phyloP scores from a whole-genome alignment of 2,329 filamentous ascomycete species.

The Mycosphaerella arachidis region DNA sequence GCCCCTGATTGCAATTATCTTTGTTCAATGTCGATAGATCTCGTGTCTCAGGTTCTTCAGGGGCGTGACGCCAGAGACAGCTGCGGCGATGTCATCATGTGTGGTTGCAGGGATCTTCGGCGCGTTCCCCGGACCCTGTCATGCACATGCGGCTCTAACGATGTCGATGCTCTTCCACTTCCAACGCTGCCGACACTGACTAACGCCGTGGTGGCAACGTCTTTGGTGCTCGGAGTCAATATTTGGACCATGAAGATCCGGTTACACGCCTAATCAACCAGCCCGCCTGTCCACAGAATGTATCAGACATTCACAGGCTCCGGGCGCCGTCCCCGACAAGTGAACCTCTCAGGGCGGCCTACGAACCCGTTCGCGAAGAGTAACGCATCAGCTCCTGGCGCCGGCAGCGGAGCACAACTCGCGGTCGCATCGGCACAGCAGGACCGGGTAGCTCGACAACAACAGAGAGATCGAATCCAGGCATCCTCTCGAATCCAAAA shows the following conservation, averaged over 20 bases:
- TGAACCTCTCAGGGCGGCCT: constrained; percentile 81
- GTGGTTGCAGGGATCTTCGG: not conserved
- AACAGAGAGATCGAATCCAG: constrained; percentile 71
- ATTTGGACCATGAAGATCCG: not conserved
- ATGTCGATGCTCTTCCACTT: not conserved
- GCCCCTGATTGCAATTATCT: no score
- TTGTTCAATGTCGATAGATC: no score
- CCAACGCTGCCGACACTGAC: not conserved
- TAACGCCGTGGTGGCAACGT: not conserved
- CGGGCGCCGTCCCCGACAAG: constrained; percentile 79
- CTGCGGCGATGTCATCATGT: not conserved
- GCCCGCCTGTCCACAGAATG: constrained; percentile 51
- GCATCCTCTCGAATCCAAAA: constrained; percentile 72
- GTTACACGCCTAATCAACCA: not conserved
- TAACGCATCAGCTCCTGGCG: constrained; percentile 36
- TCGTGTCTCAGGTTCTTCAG: not conserved
- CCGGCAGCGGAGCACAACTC: constrained; percentile 59
- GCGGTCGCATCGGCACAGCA: constrained; percentile 82
- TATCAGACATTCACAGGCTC: constrained; percentile 88
- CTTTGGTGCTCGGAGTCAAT: not conserved
- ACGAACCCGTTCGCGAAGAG: constrained; percentile 69
- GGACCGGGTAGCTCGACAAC: constrained; percentile 74
- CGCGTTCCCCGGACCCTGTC: not conserved
- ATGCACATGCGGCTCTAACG: not conserved
- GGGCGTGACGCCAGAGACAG: not conserved